Evolutionary conservation across 345 rosid species (phyloP), one percentile per base, ranked within the genome.

Genomic region (Rhodamnia argentea): DNA sequence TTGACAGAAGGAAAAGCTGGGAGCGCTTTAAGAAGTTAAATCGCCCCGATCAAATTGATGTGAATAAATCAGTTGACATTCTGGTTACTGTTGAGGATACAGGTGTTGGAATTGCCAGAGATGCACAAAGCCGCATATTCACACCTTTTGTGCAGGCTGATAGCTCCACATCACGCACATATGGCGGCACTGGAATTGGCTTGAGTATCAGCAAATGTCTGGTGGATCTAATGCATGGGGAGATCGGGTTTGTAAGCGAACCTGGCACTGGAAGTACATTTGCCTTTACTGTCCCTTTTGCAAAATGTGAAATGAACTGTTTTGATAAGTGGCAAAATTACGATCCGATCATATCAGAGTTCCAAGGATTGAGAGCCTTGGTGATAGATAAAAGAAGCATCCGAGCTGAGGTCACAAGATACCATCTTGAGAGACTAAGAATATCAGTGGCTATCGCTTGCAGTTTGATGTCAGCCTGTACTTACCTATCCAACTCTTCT

Each of bases 121-220:
- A 94, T 11, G 98, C 96, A 84, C 98, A 97, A 82, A 87, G 86
- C 85, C 92, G 93, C 12, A 96, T 97, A 85, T 97, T 97, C 92
- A 96, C 98, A 8, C 99, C 99, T 82, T 97, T 97, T 87, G 92
- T 97, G 95, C 99, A 97, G 90, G 99, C 98, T 13, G 99, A 97
- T 86, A 97, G 99, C 86, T 97, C 99, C 82, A 97, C 99, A 51
- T 97, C 99, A 13, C 94, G 99, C 64, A 95, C 95, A 26, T 93
- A 97, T 89, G 99, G 99, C 85, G 99, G 99, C 37, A 97, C 99
- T 26, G 99, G 99, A 83, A 97, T 97, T 84, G 99, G 99, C 82
- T 89, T 97, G 87, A 97, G 99, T 90, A 95, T 97, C 78, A 94
- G 99, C 93, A 94, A 92, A 87, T 93, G 93, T 89, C 91, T 97